Percentiles rank a stretch among this genome's conserved stretches.
These are phyloP conservation scores for Kingdonia uniflora DNA, from an alignment of 164 flowering plant genomes.

Conservation along the genomic window DNA sequence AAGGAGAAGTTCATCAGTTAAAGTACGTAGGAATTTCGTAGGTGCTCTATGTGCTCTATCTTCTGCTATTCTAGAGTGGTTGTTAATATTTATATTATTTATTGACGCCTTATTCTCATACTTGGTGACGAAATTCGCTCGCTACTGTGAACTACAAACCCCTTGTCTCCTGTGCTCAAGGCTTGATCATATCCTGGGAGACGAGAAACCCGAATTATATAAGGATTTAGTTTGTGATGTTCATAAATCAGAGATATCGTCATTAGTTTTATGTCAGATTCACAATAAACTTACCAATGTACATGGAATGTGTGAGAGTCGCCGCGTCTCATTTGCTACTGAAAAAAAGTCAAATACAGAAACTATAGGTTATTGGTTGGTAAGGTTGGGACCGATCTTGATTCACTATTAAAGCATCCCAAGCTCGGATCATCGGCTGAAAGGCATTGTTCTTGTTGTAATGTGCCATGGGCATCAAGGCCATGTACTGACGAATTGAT, in stretches of 20 bases:
- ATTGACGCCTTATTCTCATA: slow-evolving; percentile 34
- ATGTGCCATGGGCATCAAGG: slow-evolving; percentile 28
- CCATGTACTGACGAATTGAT: slow-evolving; percentile 20
- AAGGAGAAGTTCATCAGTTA: slow-evolving; percentile 15
- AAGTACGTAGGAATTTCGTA: slow-evolving; percentile 14
- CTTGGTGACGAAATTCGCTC: slow-evolving; percentile 36
- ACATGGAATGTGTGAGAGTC: slow-evolving; percentile 44
- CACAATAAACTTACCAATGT: slow-evolving; percentile 53
- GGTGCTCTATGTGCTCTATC: slow-evolving; percentile 30
- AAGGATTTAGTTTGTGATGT: slow-evolving; percentile 30
- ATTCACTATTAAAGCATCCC: slow-evolving; percentile 3
- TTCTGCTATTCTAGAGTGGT: slow-evolving; percentile 47
- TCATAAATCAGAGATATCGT: slow-evolving; percentile 52
- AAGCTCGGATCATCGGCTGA: slow-evolving; percentile 12
- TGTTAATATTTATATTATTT: slow-evolving; percentile 38
- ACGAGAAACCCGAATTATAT: slow-evolving; percentile 25
- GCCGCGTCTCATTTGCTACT: slow-evolving; percentile 34
- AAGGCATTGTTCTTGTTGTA: slow-evolving; percentile 50
- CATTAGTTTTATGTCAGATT: slow-evolving; percentile 35
- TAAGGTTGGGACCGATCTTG: slow-evolving; percentile 26
- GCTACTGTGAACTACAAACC: slow-evolving; percentile 26
- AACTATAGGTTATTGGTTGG: slow-evolving; percentile 25
- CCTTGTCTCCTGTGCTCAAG: slow-evolving; percentile 55
- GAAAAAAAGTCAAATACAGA: slow-evolving; percentile 23
- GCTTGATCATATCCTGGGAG: slow-evolving; percentile 33